These are phyloP conservation scores for Pulveroboletus frians DNA, from an alignment of 768 basidiomycete species.

Conservation along the genomic window DNA sequence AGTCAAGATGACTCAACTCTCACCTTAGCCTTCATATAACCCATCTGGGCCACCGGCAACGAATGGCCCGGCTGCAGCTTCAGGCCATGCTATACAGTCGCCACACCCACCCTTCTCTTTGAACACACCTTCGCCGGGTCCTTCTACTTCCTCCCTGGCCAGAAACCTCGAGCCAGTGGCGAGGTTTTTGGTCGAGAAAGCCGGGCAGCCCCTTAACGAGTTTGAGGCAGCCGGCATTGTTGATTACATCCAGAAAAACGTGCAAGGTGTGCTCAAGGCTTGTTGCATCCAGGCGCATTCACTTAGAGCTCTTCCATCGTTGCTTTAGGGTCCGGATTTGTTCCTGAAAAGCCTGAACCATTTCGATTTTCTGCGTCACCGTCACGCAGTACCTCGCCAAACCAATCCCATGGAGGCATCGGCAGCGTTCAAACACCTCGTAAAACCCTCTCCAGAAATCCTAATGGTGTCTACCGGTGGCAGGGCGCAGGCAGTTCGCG, in stretches of 20 bases:
- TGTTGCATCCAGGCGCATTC: constrained; percentile 10
- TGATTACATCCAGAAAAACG: constrained; percentile 48
- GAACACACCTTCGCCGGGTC: constrained; percentile 10
- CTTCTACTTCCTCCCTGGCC: constrained; percentile 27
- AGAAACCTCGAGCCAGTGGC: constrained; percentile 46
- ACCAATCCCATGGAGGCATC: constrained; percentile 5
- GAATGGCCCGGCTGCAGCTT: constrained; percentile 11
- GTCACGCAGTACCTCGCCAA: constrained; percentile 29
- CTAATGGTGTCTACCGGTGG: constrained; percentile 71
- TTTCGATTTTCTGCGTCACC: constrained; percentile 57
- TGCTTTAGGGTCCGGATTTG: constrained; percentile 19
- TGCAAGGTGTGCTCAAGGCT: constrained; percentile 35
- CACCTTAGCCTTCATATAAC: constrained; percentile 22
- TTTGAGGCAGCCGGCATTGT: constrained; percentile 54
- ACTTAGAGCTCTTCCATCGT: constrained; percentile 8
- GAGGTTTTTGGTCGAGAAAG: constrained; percentile 44
- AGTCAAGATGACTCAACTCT: constrained; percentile 20
- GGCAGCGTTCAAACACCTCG: constrained; percentile 34
- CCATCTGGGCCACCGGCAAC: constrained; percentile 14
- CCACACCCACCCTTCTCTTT: constrained; percentile 18
- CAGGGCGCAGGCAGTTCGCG: constrained; percentile 73
- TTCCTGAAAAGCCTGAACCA: constrained; percentile 42
- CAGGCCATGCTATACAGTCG: constrained; percentile 9
- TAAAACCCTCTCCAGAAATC: constrained; percentile 60
- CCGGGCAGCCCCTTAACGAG: constrained; percentile 43